Evolutionary conservation across 2,329 filamentous ascomycete genomes (phyloP), one percentile per base, ranked within the genome.

Genomic region (Cyclaneusma minus): DNA sequence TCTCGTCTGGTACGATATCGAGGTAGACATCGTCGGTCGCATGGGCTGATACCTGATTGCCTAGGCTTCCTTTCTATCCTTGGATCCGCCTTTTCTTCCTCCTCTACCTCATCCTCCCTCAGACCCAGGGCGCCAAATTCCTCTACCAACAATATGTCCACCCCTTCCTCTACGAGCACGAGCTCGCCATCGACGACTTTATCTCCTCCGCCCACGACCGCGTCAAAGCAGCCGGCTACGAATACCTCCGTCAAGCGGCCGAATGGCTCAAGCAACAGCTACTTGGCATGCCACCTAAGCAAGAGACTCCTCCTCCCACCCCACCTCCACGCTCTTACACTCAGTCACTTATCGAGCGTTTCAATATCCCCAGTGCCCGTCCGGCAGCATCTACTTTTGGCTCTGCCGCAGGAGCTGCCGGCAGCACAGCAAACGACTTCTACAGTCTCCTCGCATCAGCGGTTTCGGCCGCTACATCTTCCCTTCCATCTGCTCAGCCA

Each of bases 21-120:
- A n/a, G n/a, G 11, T 21, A 12, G 2, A n/a, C 21, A 25, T 26
- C 21, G 11, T n/a, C 11, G 15, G 17, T 24, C n/a, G 3, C 14
- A 29, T 7, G 13, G 17, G 21, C 7, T 9, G 11, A n/a, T 7
- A 21, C 7, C 7, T 26, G 11, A 22, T 31, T 25, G 25, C 24
- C 6, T 26, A 78, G 72, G 82, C 60, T 95, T 19, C 89, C 89
- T 3, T 91, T 95, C 53, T 98, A 94, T 56, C 69, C 81, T 40
- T 94, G 85, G 68, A 62, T 93, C 43, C 83, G 89, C 37, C 69
- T 94, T 29, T 60, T 75, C 46, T 77, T 89, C 54, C 72, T 94
- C 47, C 71, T 89, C 38, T 98, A 94, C 58, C 80, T 98, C 35
- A 84, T 95, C 44, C 71, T 93, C n/a, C 89, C 87, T 0, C 87